These are phyloP conservation scores for Sporisorium reilianum DNA, from an alignment of 1,284 basidiomycete species.

Conservation along the genomic window DNA sequence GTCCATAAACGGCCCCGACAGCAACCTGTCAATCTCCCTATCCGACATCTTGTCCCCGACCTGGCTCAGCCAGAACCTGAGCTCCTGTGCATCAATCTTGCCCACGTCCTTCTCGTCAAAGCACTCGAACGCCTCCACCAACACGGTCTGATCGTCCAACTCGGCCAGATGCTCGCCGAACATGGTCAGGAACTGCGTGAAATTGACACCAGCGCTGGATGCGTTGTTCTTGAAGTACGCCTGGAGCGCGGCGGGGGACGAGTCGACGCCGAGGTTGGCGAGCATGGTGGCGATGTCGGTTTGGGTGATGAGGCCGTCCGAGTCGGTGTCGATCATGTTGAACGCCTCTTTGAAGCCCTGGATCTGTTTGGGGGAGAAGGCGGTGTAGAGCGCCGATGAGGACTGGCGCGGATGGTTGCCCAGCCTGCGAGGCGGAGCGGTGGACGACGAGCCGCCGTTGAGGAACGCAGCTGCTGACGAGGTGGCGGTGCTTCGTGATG, in stretches of 20 bases:
- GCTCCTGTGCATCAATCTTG: constrained; percentile 54
- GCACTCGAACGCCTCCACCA: constrained; percentile 67
- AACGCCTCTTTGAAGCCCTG: constrained; percentile 71
- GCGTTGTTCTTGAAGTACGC: constrained; percentile 27
- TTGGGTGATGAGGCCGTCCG: constrained; percentile 68
- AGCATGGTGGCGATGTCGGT: constrained; percentile 66
- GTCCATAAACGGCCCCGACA: constrained; percentile 63
- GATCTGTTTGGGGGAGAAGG: constrained; percentile 68
- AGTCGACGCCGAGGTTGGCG: constrained; percentile 59
- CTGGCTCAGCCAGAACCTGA: constrained; percentile 62
- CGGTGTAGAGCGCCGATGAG: constrained; percentile 60
- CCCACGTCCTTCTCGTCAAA: constrained; percentile 68
- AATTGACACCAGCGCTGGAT: constrained; percentile 47
- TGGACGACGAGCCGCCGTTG: constrained; percentile 24
- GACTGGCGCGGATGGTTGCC: constrained; percentile 60
- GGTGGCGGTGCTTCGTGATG: constrained; percentile 25
- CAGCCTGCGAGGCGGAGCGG: constrained; percentile 14
- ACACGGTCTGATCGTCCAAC: constrained; percentile 58
- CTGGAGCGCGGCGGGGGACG: constrained; percentile 20
- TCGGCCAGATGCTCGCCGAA: constrained; percentile 62
- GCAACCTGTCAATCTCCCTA: constrained; percentile 58
- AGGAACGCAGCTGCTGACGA: constrained; percentile 48
- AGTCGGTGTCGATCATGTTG: constrained; percentile 69
- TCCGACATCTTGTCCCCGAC: constrained; percentile 64
- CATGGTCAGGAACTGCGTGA: constrained; percentile 68